Conservation (phyloP, 192 early-diverging fungal species). For the Martensiomyces pterosporus region DNA sequence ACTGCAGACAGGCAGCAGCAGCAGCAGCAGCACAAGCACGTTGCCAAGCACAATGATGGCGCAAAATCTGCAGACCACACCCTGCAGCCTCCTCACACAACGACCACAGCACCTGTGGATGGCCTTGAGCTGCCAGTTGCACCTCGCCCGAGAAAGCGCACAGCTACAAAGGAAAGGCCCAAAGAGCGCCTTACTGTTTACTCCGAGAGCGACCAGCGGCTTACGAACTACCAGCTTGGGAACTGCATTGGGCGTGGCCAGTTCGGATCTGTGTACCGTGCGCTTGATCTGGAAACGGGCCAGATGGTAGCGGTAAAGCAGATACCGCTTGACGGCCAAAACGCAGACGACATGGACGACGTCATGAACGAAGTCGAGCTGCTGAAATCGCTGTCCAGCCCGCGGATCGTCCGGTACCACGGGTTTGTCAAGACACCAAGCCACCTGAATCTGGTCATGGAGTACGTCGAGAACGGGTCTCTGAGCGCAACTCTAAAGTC, state of each 20-base stretch:
- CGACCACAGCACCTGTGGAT: no score
- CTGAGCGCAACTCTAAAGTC: slow-evolving; percentile 77
- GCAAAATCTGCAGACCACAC: no score
- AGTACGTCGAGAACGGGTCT: slow-evolving; percentile 93
- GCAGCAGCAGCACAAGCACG: no score
- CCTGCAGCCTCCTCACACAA: no score
- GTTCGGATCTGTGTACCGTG: slow-evolving; percentile 85
- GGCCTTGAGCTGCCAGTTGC: no score
- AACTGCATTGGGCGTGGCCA: slow-evolving; percentile 87
- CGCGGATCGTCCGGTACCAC: slow-evolving; percentile 79
- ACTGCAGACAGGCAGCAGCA: no score
- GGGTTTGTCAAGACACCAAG: slow-evolving; percentile 70
- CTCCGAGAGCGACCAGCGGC: slow-evolving; percentile 25
- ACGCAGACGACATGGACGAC: slow-evolving; percentile 62
- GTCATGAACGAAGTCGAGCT: slow-evolving; percentile 86
- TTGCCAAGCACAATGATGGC: no score
- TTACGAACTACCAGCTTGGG: slow-evolving; percentile 67
- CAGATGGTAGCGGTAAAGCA: slow-evolving; percentile 87
- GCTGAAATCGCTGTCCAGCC: slow-evolving; percentile 77
- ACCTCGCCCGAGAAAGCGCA: slow-evolving; percentile 20
- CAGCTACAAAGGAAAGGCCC: slow-evolving; percentile 16
- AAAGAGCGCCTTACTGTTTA: slow-evolving; percentile 52
- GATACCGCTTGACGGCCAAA: slow-evolving; percentile 68
- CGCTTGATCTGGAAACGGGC: slow-evolving; percentile 73
- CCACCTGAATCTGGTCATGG: slow-evolving; percentile 80